Evolutionary conservation across 1,284 basidiomycete genomes (phyloP).

Genomic region (Trametes pubescens): DNA sequence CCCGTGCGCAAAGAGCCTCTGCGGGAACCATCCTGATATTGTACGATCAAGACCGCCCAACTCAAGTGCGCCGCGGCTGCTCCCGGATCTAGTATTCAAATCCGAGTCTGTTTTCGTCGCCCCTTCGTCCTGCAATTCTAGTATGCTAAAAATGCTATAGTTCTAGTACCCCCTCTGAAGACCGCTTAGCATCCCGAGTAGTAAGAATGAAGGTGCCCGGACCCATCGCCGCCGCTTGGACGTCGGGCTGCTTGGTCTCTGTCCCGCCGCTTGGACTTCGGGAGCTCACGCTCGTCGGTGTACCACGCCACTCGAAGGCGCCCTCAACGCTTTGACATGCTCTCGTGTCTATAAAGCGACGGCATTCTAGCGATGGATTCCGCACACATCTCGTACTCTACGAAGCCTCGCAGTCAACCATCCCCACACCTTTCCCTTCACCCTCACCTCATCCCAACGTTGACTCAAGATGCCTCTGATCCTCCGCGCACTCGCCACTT

Average conservation of each 20-base stretch:
- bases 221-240: neutral
- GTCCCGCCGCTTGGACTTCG: neutral
- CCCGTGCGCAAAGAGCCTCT: no score
- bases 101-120: no score
- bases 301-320: slow-evolving; percentile 1
- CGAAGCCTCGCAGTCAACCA: neutral
- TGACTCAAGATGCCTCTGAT: slow-evolving; percentile 10
- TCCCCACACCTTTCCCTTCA: no score
- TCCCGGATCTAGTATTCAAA: no score
- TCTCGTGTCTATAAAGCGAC: neutral
- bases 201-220: no score
- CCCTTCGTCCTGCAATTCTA: no score
- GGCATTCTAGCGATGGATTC: neutral
- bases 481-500: slow-evolving; percentile 1
- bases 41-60: no score
- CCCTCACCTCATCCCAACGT: neutral
- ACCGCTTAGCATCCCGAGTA: no score
- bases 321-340: slow-evolving; percentile 2
- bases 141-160: no score
- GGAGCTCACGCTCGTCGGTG: neutral
- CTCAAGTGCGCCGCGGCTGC: no score
- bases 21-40: no score
- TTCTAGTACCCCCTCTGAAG: no score
- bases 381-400: neutral
- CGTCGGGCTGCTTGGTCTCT: neutral